Base-by-base conservation (phyloP, 805 yeast species). In the Starmerella apicola region DNA sequence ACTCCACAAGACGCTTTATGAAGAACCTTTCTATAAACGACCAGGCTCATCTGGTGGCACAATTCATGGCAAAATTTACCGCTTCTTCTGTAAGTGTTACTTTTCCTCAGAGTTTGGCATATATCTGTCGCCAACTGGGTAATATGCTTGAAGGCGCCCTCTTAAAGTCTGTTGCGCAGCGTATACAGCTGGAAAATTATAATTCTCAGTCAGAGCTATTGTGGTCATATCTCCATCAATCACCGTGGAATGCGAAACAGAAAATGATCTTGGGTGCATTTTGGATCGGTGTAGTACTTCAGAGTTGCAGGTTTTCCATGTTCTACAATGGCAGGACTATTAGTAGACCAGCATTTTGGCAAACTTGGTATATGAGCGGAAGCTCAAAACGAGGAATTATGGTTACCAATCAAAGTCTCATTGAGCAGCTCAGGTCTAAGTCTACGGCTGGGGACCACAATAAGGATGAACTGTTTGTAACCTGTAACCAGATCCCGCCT, bases 401-500 rank as follows among this genome's bases (percentile, higher is more conserved):
- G 3, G 94, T 94, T 1, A 76, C 84, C 51, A 74, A 74, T 43
- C 94, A 82, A 52, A 71, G 81, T 4, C 81, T 79, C 55, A 83
- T 80, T 55, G 78, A 72, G 51, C 67, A 69, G 33, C 69, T 71
- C 36, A n/a, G n/a, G n/a, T n/a, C n/a, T n/a, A n/a, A n/a, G n/a
- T n/a, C n/a, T n/a, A n/a, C n/a, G n/a, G n/a, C n/a, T n/a, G n/a
- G n/a, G n/a, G n/a, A n/a, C n/a, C n/a, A n/a, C n/a, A n/a, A n/a
- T n/a, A 88, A 93, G 31, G 34, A 13, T 20, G 10, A 15, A 28
- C 73, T 80, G 16, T 64, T 83, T 44, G 75, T 43, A 3, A 32
- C 73, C 46, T 57, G 79, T 6, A 88, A 81, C 54, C 71, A 71
- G 46, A 64, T 84, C 37, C 96, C 96, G 8, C 82, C 83, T 94